A percentile compares a stretch with the other conserved stretches of the same genome.
phyloP scores from a whole-genome alignment of 768 basidiomycete species.

The Hemileccinum rubropunctum region DNA sequence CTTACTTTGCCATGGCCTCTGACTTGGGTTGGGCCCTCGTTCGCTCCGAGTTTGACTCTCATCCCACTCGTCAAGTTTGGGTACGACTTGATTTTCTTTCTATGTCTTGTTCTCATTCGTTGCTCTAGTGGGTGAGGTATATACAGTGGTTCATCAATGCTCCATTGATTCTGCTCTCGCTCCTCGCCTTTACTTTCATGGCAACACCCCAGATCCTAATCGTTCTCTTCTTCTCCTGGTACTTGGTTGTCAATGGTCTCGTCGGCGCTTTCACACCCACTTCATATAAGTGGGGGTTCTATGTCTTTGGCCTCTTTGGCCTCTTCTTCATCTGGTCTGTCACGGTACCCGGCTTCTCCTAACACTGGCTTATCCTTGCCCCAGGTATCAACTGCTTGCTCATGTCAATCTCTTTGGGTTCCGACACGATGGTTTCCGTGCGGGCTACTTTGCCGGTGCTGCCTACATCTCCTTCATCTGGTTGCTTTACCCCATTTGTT shows the following conservation, averaged over 20 bases:
- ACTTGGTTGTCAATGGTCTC: constrained; percentile 44
- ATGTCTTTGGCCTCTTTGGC: constrained; percentile 42
- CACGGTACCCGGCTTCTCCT: constrained; percentile 25
- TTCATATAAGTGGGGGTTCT: constrained; percentile 56
- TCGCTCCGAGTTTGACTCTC: constrained; percentile 32
- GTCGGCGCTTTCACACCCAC: constrained; percentile 50
- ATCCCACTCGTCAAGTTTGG: constrained; percentile 40
- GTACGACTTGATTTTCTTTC: constrained; percentile 23
- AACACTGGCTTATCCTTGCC: background rate
- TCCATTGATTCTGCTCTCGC: constrained; percentile 45
- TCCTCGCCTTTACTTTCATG: constrained; percentile 46
- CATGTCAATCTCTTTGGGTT: constrained; percentile 27
- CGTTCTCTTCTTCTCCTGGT: constrained; percentile 37
- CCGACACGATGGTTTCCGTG: constrained; percentile 22
- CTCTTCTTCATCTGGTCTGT: constrained; percentile 45
- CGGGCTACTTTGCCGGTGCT: constrained; percentile 35
- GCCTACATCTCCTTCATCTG: constrained; percentile 51
- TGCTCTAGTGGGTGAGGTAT: constrained; percentile 47
- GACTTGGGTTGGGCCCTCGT: constrained; percentile 50
- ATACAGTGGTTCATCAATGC: constrained; percentile 59
- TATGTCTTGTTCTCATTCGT: background rate
- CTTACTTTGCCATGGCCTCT: constrained; percentile 56
- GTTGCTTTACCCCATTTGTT: constrained; percentile 56
- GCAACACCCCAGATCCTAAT: constrained; percentile 47
- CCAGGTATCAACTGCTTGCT: constrained; percentile 31